Conservation (phyloP, 495 filamentous ascomycete species). For the Rostrohypoxylon terebratum region DNA sequence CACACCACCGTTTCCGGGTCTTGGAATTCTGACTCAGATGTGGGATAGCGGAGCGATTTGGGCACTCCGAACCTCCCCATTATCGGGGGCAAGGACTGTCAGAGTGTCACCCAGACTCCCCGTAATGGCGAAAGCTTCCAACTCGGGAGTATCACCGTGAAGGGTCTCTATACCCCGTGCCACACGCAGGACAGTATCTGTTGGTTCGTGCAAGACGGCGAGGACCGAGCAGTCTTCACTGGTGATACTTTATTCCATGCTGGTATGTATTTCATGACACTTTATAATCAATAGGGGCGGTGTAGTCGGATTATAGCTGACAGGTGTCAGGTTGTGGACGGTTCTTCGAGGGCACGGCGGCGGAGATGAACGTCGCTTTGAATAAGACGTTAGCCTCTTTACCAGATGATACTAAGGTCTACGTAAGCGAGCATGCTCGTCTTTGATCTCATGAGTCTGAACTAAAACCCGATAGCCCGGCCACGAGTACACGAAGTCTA, state of each 20-base stretch:
- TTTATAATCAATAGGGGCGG: neutral
- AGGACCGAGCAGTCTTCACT: constrained; percentile 88
- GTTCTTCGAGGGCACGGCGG: constrained; percentile 93
- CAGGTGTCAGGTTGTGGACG: constrained; percentile 80
- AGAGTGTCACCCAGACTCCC: constrained; percentile 79
- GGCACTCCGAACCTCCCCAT: constrained; percentile 68
- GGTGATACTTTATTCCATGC: constrained; percentile 97
- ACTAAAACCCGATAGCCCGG: constrained; percentile 70
- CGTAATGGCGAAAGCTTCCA: constrained; percentile 80
- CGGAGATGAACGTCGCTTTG: constrained; percentile 91
- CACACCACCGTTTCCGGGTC: neutral
- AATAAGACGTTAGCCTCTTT: constrained; percentile 84
- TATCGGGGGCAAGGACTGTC: constrained; percentile 89
- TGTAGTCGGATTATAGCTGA: constrained; percentile 13
- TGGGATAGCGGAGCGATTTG: constrained; percentile 73
- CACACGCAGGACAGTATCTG: constrained; percentile 99
- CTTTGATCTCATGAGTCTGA: neutral
- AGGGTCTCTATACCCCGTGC: constrained; percentile 93
- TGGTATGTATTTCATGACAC: constrained; percentile 61
- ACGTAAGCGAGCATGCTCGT: constrained; percentile 63
- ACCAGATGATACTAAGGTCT: constrained; percentile 94
- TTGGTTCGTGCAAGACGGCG: constrained; percentile 82
- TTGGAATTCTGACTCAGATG: constrained; percentile 20
- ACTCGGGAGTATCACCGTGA: constrained; percentile 87
- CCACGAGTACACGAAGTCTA: constrained; percentile 97